Evolutionary conservation across 306 rosid genomes (phyloP).

Genomic region (Pterocarpus santalinus): DNA sequence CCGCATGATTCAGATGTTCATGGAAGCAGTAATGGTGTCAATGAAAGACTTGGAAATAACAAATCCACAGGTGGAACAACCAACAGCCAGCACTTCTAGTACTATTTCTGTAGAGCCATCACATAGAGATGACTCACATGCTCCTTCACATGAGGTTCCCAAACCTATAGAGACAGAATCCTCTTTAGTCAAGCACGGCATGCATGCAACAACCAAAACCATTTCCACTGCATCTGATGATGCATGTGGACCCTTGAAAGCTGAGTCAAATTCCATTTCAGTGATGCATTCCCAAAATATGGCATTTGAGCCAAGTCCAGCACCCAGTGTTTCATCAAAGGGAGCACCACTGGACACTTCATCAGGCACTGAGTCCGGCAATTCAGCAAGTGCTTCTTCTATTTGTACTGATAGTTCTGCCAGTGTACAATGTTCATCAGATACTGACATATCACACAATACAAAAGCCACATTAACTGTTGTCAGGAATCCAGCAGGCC

Average conservation of each 20-base stretch:
- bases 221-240: constrained; percentile 51
- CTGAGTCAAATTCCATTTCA: constrained; percentile 53
- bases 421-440: constrained; percentile 62
- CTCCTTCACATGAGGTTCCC: constrained; percentile 47
- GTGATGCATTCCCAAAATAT: constrained; percentile 44
- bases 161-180: constrained; percentile 50
- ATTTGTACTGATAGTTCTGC: constrained; percentile 48
- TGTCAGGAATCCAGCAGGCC: constrained; percentile 69
- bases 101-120: constrained; percentile 45
- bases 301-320: constrained; percentile 46
- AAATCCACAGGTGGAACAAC: constrained; percentile 55
- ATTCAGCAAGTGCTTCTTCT: constrained; percentile 53
- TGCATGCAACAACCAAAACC: constrained; percentile 47
- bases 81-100: constrained; percentile 26
- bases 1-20: constrained; percentile 68
- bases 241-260: constrained; percentile 44
- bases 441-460: constrained; percentile 82
- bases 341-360: constrained; percentile 40
- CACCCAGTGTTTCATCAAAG: constrained; percentile 39
- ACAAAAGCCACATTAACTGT: constrained; percentile 87
- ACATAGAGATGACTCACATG: constrained; percentile 48
- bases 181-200: constrained; percentile 38
- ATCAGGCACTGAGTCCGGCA: constrained; percentile 48
- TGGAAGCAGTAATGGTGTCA: constrained; percentile 81
- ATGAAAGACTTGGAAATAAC: constrained; percentile 64